Percentiles rank a stretch among this genome's conserved stretches.
Conservation (phyloP, 1,284 basidiomycete genomes). For the Chalciporus sp. region DNA sequence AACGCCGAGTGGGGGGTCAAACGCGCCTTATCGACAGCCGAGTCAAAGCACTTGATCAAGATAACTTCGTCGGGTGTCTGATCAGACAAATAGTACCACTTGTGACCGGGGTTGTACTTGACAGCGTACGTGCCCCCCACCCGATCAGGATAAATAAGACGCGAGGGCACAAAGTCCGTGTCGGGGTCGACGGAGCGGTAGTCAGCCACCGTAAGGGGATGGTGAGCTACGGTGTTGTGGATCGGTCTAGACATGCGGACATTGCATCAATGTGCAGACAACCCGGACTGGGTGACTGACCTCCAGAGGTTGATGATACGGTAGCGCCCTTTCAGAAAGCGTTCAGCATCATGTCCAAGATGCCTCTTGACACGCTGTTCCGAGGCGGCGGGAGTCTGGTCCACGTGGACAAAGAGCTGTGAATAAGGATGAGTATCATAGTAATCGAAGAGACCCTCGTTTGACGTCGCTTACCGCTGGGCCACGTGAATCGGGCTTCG, state of each 20-base stretch:
- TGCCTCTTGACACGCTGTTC: conserved; percentile 36
- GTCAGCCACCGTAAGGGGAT: conserved; percentile 50
- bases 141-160: conserved; percentile 36
- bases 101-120: conserved; percentile 40
- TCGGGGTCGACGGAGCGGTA: conserved; percentile 40
- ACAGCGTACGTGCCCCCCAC: conserved; percentile 40
- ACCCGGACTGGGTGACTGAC: conserved; percentile 8
- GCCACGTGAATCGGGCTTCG: conserved; percentile 16
- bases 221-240: conserved; percentile 44
- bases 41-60: conserved; percentile 53
- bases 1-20: conserved; percentile 53
- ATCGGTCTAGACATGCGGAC: conserved; percentile 37
- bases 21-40: conserved; percentile 40
- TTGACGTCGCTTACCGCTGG: conserved; percentile 36
- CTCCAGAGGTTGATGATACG: conserved; percentile 59
- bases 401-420: conserved; percentile 43
- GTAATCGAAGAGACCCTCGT: too few species aligned
- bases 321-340: conserved; percentile 43
- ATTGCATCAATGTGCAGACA: background rate
- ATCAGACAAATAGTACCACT: conserved; percentile 50
- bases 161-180: conserved; percentile 38
- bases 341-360: conserved; percentile 37
- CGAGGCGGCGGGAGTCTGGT: conserved; percentile 45
- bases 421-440: background rate
- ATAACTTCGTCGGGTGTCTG: conserved; percentile 50